Evolutionary conservation across 345 rosid genomes (phyloP), one percentile per base, ranked within the genome.

Genomic region (Triadica sebifera): DNA sequence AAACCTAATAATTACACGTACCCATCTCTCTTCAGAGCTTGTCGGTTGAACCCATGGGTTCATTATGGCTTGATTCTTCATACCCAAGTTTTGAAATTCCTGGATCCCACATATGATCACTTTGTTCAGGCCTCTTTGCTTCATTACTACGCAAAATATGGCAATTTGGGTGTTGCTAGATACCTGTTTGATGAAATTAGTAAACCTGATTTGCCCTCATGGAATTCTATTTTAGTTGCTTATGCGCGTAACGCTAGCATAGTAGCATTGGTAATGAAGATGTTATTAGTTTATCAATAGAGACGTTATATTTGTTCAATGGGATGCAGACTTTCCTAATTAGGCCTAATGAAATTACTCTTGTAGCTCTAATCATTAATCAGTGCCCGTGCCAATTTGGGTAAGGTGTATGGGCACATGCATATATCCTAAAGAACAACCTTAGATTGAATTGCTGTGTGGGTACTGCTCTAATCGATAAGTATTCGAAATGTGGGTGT

Each of bases 21-120:
- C 73, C 97, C 92, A 38, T 91, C 93, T 81, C 87, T 89, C 24
- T 81, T 89, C 73, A 89, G 86, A 81, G 89, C 89, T 24, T 86
- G 86, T 67, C 83, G 81, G 61, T 81, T 76, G 38, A 78, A 73
- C 25, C 75, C 83, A 11, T 85, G 81, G 87, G 65, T 84, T 38
- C 75, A 61, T 38, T 74, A 78, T 69, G 93, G 92, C 34, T 75
- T 78, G 24, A 81, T 83, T 67, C 89, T 91, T 67, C 93, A 89
- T 61, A 60, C 85, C 79, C 91, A 89, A 69, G 86, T 82, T 10
- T 57, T 87, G 76, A 91, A 89, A 73, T 81, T 87, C 68, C 83
- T 86, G 11, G 87, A 81, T 53, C 80, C 81, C 5, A 63, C 72
- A 1, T 84, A 46, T 69, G 97, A 88, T 70, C 79, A 71, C 67